These are phyloP conservation scores for Carex arenaria DNA, from an alignment of 202 grass and related monocot genomes.

Conservation along the genomic window DNA sequence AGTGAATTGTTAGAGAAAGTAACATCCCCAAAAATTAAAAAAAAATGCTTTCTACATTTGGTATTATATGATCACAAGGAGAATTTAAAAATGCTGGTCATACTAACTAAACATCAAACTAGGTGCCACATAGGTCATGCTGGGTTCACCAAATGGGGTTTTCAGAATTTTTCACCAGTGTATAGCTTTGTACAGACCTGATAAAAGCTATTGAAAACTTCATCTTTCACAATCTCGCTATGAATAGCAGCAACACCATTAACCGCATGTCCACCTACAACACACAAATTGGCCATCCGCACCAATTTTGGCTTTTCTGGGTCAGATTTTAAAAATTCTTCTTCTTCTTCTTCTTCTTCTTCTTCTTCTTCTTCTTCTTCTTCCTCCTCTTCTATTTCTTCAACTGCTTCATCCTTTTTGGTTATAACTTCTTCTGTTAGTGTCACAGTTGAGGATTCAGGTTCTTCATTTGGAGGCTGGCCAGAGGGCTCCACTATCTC, in stretches of 20 bases:
- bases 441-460: conserved; percentile 25
- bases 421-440: conserved; percentile 21
- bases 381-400: conserved; percentile 23
- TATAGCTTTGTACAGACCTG: conserved; percentile 41
- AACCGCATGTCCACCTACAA: conserved; percentile 86
- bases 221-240: conserved; percentile 96
- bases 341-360: conserved; percentile 48
- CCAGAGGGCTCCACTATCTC: conserved; percentile 24
- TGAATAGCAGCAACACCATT: conserved; percentile 99
- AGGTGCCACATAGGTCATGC: background rate
- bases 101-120: conserved; percentile 7
- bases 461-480: conserved; percentile 24
- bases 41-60: background rate
- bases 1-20: background rate
- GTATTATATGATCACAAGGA: conserved; percentile 1
- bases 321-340: conserved; percentile 66
- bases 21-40: background rate
- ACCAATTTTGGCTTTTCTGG: conserved; percentile 68
- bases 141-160: background rate
- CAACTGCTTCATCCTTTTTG: conserved; percentile 29
- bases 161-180: conserved; percentile 13
- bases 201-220: conserved; percentile 95
- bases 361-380: conserved; percentile 54
- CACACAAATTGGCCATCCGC: conserved; percentile 92
- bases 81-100: background rate